Conservation (phyloP, 495 filamentous ascomycete genomes). For the Hyaloscypha bicolor region DNA sequence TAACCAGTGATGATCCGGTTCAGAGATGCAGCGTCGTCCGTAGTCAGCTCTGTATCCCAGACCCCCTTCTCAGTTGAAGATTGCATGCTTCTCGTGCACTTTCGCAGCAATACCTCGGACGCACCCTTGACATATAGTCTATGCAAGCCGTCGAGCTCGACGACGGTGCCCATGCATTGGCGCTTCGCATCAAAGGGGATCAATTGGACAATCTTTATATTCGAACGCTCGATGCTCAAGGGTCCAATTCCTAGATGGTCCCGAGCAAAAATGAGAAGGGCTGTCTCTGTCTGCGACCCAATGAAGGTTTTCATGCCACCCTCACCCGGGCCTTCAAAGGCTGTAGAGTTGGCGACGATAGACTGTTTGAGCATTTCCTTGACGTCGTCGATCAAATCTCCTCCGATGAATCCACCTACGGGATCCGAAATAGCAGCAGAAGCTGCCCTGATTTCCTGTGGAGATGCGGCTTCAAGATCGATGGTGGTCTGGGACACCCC, state of each 20-base stretch:
- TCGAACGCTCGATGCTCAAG: constrained; percentile 65
- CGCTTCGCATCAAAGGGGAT: constrained; percentile 80
- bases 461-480: too few species aligned
- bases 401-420: constrained; percentile 71
- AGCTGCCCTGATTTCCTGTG: too few species aligned
- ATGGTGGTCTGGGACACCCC: too few species aligned
- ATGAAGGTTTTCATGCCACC: constrained; percentile 78
- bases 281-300: constrained; percentile 86
- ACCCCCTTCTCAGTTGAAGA: constrained; percentile 57
- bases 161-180: constrained; percentile 82
- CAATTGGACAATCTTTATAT: constrained; percentile 66
- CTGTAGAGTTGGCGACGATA: constrained; percentile 81
- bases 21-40: constrained; percentile 57
- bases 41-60: constrained; percentile 52
- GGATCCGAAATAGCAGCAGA: constrained; percentile 41
- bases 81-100: constrained; percentile 70
- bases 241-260: constrained; percentile 73
- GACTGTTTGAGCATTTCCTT: constrained; percentile 65
- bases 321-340: constrained; percentile 77
- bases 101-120: constrained; percentile 76
- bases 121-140: constrained; percentile 81
- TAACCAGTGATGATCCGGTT: constrained; percentile 74
- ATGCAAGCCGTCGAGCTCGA: constrained; percentile 60
- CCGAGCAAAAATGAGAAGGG: constrained; percentile 71
- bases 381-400: constrained; percentile 32